phyloP scores from a whole-genome alignment of 352 stramenopile species.

The Globisporangium solare region DNA sequence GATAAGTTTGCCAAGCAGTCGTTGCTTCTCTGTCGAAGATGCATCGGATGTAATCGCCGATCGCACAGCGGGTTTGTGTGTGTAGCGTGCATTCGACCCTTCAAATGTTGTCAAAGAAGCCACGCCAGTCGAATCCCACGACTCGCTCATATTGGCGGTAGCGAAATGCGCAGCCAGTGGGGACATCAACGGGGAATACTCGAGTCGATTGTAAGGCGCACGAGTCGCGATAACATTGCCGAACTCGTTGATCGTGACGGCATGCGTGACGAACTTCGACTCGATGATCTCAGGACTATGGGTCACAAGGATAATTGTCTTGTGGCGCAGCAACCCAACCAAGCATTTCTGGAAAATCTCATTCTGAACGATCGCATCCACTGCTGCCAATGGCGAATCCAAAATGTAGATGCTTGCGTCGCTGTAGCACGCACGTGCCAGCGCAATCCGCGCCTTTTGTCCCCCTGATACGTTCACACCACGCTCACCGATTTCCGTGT shows the following conservation, averaged over 20 bases:
- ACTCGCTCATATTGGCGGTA: too few species aligned
- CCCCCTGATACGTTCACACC: constrained; percentile 60
- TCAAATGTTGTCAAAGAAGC: too few species aligned
- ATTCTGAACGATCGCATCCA: constrained; percentile 54
- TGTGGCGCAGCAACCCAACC: constrained; percentile 35
- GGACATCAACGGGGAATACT: constrained; percentile 10
- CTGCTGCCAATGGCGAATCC: constrained; percentile 18
- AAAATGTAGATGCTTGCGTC: constrained; percentile 40
- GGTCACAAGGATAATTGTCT: constrained; percentile 54
- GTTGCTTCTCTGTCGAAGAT: too few species aligned
- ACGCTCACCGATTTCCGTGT: constrained; percentile 37
- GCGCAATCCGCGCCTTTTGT: constrained; percentile 52
- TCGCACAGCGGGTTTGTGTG: too few species aligned
- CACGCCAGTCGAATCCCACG: too few species aligned
- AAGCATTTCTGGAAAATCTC: constrained; percentile 78
- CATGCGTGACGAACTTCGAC: too few species aligned
- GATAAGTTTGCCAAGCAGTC: too few species aligned
- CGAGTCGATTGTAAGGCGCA: not conserved
- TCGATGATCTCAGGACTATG: constrained; percentile 19
- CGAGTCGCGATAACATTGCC: too few species aligned
- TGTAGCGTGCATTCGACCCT: too few species aligned
- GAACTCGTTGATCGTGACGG: too few species aligned
- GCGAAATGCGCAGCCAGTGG: constrained; percentile 1
- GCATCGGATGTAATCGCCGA: too few species aligned
- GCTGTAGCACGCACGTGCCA: constrained; percentile 61